These are phyloP conservation scores for Tolypocladium sp. DNA, from an alignment of 2,329 filamentous ascomycete genomes.

Conservation along the genomic window DNA sequence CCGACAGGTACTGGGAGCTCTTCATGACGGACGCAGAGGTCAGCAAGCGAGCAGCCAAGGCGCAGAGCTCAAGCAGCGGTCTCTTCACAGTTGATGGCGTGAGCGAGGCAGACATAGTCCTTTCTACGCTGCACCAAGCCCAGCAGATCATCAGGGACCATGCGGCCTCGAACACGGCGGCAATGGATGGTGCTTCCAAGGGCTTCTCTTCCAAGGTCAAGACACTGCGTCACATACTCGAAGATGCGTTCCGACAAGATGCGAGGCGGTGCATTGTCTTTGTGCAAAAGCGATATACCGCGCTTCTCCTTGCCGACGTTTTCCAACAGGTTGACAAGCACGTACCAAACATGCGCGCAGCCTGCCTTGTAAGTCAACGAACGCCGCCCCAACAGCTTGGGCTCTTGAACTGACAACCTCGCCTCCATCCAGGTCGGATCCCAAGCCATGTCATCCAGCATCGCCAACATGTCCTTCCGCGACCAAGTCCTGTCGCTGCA, in stretches of 20 bases:
- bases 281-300: constrained; percentile 70
- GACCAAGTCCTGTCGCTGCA: constrained; percentile 67
- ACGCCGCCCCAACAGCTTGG: not conserved
- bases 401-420: not conserved
- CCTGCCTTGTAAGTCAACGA: constrained; percentile 46
- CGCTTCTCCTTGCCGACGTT: constrained; percentile 60
- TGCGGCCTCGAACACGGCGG: not conserved
- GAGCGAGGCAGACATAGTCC: constrained; percentile 32
- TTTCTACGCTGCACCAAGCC: constrained; percentile 49
- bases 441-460: constrained; percentile 27
- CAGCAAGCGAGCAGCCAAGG: constrained; percentile 46
- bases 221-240: constrained; percentile 50
- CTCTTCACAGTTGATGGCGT: constrained; percentile 9
- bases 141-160: constrained; percentile 45
- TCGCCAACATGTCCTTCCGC: constrained; percentile 57
- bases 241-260: constrained; percentile 51
- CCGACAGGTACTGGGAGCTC: constrained; percentile 72
- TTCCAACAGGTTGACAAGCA: constrained; percentile 47
- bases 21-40: constrained; percentile 55
- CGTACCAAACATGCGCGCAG: constrained; percentile 49
- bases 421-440: constrained; percentile 19
- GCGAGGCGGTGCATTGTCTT: constrained; percentile 69
- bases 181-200: constrained; percentile 7
- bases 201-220: constrained; percentile 66
- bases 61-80: constrained; percentile 30